phyloP scores from a whole-genome alignment of 2,329 filamentous ascomycete genomes.

The Colletotrichum somersetense region DNA sequence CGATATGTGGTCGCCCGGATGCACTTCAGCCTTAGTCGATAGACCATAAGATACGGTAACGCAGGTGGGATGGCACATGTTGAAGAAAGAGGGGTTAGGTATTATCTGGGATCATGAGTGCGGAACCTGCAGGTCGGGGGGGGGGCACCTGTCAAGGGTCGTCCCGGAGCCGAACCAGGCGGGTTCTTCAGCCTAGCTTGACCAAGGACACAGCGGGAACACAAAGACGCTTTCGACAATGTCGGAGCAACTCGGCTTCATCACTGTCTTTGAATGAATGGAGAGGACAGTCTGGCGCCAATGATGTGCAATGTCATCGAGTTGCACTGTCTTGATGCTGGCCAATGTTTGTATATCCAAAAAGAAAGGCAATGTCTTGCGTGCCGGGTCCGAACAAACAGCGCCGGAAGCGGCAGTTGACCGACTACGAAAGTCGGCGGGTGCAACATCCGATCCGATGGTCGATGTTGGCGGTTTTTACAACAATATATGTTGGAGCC shows the following conservation, averaged over 20 bases:
- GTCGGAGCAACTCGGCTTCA: neutral
- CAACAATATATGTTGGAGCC: no score
- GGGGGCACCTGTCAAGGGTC: slow-evolving; percentile 2
- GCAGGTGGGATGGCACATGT: slow-evolving; percentile 3
- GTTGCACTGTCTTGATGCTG: neutral
- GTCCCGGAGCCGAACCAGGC: slow-evolving; percentile 10
- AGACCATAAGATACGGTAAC: neutral
- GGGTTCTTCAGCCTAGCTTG: slow-evolving; percentile 1
- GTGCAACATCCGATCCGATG: slow-evolving; percentile 28
- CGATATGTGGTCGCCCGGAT: slow-evolving; percentile 17
- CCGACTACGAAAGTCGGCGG: slow-evolving; percentile 1
- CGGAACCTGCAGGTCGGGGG: slow-evolving; percentile 21
- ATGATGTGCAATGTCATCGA: neutral
- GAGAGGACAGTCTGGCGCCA: neutral
- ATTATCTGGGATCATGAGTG: slow-evolving; percentile 5
- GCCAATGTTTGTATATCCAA: neutral
- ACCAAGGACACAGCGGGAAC: neutral
- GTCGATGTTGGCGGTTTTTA: slow-evolving; percentile 17
- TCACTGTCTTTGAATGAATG: neutral
- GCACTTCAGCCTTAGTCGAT: slow-evolving; percentile 7
- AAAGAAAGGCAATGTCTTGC: neutral
- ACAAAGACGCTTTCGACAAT: slow-evolving; percentile 8
- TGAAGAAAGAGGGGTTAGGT: slow-evolving; percentile 28
- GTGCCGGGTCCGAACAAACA: slow-evolving; percentile 5
- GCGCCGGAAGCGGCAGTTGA: slow-evolving; percentile 18